Base-by-base conservation (phyloP, 345 rosid species). In the Combretum micranthum region DNA sequence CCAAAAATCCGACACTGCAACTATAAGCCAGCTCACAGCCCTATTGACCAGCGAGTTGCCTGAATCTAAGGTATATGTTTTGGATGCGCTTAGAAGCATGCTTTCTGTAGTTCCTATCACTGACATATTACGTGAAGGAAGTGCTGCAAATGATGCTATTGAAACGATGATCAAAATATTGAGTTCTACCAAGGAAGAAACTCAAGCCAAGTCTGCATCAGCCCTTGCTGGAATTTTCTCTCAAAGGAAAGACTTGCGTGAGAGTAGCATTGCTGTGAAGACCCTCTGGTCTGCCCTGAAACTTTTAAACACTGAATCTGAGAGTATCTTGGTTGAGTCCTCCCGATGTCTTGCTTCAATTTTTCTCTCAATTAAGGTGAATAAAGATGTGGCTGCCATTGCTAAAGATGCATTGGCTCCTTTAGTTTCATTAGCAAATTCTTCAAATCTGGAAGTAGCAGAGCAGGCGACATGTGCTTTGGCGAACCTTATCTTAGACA, bases 121-220 rank as follows among this genome's bases (percentile, higher is more conserved):
- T 59, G 99, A 94, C 69, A 81, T 83, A 72, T 66, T 86, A 44
- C 84, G 89, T 53, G 96, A 94, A 69, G 99, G 99, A 59, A 86
- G 95, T 79, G 97, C 99, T 69, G 86, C 99, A 59, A 90, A 90
- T 75, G 99, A 94, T 75, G 99, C 99, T 20, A 78, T 90, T 63
- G 99, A 87, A 84, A 94, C 95, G 45, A 87, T 90, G 83, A 83
- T 94, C 61, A 94, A 83, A 74, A 72, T 90, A 69, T 62, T 90
- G 84, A 78, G 87, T 75, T 90, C 93, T 39, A 75, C 75, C 20
- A 90, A 84, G 64, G 96, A 87, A 72, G 96, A 90, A 77, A 90
- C 99, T 59, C 97, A 86, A 78, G 95, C 97, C 37, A 87, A 86
- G 74, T 90, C 99, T 55, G 95, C 96, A 21, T 90, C 87, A 12